Conservation (phyloP, 192 early-diverging fungal genomes). For the Mortierella antarctica region DNA sequence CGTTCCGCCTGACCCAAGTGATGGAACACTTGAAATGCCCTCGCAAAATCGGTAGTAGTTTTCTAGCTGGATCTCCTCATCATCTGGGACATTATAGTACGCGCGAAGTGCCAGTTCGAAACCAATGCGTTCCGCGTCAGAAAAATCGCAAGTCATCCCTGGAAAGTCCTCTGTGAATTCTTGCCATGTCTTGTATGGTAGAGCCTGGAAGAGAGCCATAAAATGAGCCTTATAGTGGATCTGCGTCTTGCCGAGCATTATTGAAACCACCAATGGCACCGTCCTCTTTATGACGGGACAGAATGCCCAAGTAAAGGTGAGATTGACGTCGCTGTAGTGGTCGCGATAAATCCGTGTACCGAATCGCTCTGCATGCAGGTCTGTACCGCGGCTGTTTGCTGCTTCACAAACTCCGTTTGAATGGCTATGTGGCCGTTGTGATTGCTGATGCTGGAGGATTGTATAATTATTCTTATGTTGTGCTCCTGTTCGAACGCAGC, state of each 20-base stretch:
- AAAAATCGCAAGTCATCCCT: slow-evolving; percentile 19
- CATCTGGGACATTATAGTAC: background rate
- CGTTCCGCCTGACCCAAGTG: too few relatives aligned
- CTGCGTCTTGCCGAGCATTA: background rate
- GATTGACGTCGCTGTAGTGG: slow-evolving; percentile 1
- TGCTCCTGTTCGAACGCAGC: background rate
- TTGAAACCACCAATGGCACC: slow-evolving; percentile 3
- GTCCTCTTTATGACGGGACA: slow-evolving; percentile 6
- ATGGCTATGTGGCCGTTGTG: slow-evolving; percentile 4
- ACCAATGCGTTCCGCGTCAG: slow-evolving; percentile 14
- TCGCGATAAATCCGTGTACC: slow-evolving; percentile 1
- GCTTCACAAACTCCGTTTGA: slow-evolving; percentile 6
- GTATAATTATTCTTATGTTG: background rate
- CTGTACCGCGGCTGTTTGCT: background rate
- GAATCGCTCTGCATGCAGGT: slow-evolving; percentile 13
- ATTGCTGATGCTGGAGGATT: background rate
- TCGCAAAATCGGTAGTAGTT: slow-evolving; percentile 5
- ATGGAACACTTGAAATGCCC: slow-evolving; percentile 11
- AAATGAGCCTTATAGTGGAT: slow-evolving; percentile 11
- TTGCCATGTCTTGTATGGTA: background rate
- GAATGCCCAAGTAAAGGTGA: slow-evolving; percentile 6
- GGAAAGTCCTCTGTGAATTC: slow-evolving; percentile 3
- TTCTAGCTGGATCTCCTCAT: background rate
- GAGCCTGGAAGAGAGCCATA: background rate
- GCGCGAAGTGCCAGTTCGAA: slow-evolving; percentile 10